Percentiles rank a stretch among this genome's conserved stretches.
Evolutionary conservation across 2,329 filamentous ascomycete genomes (phyloP).

Genomic region (Cladophialophora yegresii): DNA sequence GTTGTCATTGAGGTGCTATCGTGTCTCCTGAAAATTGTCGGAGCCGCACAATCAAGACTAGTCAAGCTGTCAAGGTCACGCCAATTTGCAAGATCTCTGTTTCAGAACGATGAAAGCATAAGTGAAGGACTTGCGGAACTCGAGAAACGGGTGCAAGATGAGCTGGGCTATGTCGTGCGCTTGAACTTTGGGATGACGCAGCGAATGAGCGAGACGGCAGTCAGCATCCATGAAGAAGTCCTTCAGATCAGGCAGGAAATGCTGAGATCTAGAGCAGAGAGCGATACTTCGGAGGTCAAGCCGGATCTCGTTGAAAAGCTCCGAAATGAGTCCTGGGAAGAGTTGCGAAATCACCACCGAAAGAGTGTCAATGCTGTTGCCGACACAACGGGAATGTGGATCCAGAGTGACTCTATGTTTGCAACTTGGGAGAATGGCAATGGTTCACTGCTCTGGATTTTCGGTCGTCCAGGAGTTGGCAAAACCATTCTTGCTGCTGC

Average conservation of each 20-base stretch:
- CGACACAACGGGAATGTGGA: constrained; percentile 17
- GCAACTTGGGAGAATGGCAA: constrained; percentile 21
- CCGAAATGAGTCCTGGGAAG: constrained; percentile 8
- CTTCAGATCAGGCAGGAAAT: constrained; percentile 10
- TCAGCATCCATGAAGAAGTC: constrained; percentile 6
- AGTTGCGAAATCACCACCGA: constrained; percentile 19
- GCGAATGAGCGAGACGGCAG: constrained; percentile 4
- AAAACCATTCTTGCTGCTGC: constrained; percentile 22
- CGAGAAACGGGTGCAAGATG: constrained; percentile 9
- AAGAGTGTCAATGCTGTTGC: constrained; percentile 8
- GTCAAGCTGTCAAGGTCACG: constrained; percentile 8
- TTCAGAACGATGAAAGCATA: constrained; percentile 9
- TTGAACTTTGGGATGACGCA: constrained; percentile 11
- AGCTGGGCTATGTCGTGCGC: constrained; percentile 9
- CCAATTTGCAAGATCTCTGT: constrained; percentile 9
- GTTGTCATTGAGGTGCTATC: constrained; percentile 11
- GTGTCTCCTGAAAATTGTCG: constrained; percentile 17
- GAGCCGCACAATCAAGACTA: constrained; percentile 2
- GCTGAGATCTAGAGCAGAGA: constrained; percentile 5
- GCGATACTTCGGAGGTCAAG: not conserved
- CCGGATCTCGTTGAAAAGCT: constrained; percentile 8
- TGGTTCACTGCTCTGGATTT: constrained; percentile 20
- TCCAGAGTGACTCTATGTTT: constrained; percentile 22
- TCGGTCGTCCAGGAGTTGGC: constrained; percentile 20
- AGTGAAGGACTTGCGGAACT: constrained; percentile 1